Evolutionary conservation across 1,284 basidiomycete genomes (phyloP).

Genomic region (Sporisorium reilianum): DNA sequence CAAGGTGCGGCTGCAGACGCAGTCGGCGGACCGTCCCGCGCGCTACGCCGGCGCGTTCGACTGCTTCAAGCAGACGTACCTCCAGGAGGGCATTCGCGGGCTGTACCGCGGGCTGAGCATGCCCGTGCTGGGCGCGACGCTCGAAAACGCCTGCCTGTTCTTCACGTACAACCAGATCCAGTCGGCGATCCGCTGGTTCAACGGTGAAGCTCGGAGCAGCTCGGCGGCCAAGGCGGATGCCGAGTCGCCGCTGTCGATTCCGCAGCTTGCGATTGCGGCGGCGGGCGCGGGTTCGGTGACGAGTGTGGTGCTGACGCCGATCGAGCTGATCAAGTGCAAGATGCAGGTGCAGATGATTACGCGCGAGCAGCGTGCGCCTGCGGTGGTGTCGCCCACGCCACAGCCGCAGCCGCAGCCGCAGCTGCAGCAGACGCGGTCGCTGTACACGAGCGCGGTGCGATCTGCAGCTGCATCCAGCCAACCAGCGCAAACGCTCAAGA

Average conservation of each 20-base stretch:
- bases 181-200: conserved; percentile 73
- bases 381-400: no score
- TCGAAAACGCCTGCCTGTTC: conserved; percentile 89
- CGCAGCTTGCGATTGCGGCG: conserved; percentile 80
- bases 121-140: conserved; percentile 88
- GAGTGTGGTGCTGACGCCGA: conserved; percentile 87
- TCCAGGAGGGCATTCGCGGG: conserved; percentile 62
- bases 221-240: conserved; percentile 67
- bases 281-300: conserved; percentile 84
- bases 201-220: conserved; percentile 37
- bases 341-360: conserved; percentile 93
- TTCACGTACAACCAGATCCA: conserved; percentile 87
- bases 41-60: conserved; percentile 61
- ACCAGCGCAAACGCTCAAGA: conserved; percentile 14
- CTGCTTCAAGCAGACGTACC: conserved; percentile 63
- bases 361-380: conserved; percentile 68
- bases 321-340: conserved; percentile 91
- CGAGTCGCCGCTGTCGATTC: conserved; percentile 70
- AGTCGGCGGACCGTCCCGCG: conserved; percentile 52
- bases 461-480: conserved; percentile 5
- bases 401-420: no score
- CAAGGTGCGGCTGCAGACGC: conserved; percentile 68
- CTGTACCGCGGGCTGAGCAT: conserved; percentile 78
- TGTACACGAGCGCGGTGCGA: conserved; percentile 31
- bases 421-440: conserved; percentile 27